Base-by-base conservation (phyloP, 805 yeast genomes). In the Kodamaea lidongshanica region DNA sequence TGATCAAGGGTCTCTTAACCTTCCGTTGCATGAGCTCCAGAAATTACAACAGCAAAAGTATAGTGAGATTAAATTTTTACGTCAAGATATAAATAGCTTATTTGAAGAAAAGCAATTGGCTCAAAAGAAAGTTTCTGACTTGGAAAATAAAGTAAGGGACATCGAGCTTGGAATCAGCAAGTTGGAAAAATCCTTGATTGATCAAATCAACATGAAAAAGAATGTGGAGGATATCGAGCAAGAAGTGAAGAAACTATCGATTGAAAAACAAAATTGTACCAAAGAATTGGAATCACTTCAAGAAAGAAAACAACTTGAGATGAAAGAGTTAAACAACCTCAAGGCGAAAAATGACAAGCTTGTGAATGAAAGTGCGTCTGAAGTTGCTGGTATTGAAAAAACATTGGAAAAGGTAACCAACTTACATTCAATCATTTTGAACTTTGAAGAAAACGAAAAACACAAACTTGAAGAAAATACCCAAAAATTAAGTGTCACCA, bases 91-190 rank as follows among this genome's bases (percentile, higher is more conserved):
- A 4, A 41, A 44, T 18, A 57, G 52, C 5, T 45, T 45, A 22
- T 40, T 39, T 3, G 72, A 69, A 13, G 59, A 61, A 6, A 67
- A 67, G 39, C 80, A 74, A 28, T 33, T 45, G 4, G 49, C 52
- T 6, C 66, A 70, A 15, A 61, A 61, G 24, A 73, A 69, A 20
- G 33, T 70, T 12, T 56, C 61, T 6, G 52, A 60, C 9, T 40
- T 76, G 13, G 80, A 78, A 35, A 65, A 58, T 19, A 52, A 53
- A 19, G 52, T 77, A 9, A 74, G 75, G 35, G 83, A 77, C 41
- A 64, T 67, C 31, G 61, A 64, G 41, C 49, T 79, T 25, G 42
- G 47, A 3, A 68, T 82, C 15, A 71, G 74, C 40, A 65, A 69
- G 25, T 48, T 74, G 33, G 82, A 78, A 43, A 62, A 58, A 27